These are phyloP conservation scores for Hydrangea macrophylla DNA, from an alignment of 148 eudicot genomes.

Conservation along the genomic window DNA sequence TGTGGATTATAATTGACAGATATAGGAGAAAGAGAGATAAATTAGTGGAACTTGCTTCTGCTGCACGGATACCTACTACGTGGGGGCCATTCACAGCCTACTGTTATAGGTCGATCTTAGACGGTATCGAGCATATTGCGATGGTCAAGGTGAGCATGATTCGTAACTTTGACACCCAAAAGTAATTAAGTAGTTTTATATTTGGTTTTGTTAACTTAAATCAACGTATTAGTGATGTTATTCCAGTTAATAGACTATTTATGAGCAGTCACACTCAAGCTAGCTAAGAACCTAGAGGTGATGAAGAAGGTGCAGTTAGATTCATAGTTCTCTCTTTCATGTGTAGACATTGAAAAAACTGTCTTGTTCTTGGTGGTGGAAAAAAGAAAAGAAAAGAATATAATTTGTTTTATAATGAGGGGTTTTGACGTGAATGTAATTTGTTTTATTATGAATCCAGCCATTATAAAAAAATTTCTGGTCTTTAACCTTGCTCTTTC, in stretches of 20 bases:
- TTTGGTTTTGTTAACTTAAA: neutral
- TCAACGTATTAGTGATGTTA: neutral
- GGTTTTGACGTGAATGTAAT: neutral
- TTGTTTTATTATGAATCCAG: too few species aligned
- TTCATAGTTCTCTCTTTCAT: neutral
- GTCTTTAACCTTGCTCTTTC: too few species aligned
- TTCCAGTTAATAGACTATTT: neutral
- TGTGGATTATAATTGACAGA: constrained; percentile 34
- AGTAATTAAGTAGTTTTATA: neutral
- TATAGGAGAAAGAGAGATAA: constrained; percentile 82
- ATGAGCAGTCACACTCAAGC: too few species aligned
- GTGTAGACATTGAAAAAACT: neutral
- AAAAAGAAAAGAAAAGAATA: too few species aligned
- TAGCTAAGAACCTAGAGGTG: neutral
- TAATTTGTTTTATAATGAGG: too few species aligned
- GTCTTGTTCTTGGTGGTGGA: neutral
- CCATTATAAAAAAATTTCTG: neutral
- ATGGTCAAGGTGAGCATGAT: constrained; percentile 76
- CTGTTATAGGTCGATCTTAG: constrained; percentile 75
- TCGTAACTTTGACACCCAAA: neutral
- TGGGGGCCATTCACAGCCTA: constrained; percentile 88
- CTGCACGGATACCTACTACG: constrained; percentile 76
- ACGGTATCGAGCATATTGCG: constrained; percentile 90
- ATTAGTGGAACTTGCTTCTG: constrained; percentile 65
- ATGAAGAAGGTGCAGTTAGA: neutral